Evolutionary conservation across 1,139 yeast species (phyloP).

Genomic region (Protomyces gravidus): DNA sequence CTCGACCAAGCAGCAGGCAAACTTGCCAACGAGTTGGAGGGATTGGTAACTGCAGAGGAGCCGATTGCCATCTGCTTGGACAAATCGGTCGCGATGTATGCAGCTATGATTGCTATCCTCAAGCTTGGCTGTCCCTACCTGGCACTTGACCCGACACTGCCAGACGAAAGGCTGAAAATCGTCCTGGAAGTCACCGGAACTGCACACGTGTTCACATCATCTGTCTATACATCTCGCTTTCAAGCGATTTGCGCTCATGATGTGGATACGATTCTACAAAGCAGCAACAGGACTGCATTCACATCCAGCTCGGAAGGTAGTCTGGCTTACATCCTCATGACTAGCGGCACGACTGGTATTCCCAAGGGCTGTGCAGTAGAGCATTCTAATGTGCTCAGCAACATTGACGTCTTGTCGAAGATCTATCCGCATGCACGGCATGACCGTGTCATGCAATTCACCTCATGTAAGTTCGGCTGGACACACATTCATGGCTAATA

Average conservation of each 20-base stretch:
- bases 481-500: background rate
- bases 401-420: conserved; percentile 31
- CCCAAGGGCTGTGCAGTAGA: conserved; percentile 93
- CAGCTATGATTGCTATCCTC: conserved; percentile 32
- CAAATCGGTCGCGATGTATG: conserved; percentile 33
- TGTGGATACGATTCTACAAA: background rate
- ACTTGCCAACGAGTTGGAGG: conserved; percentile 11
- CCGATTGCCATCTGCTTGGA: conserved; percentile 30
- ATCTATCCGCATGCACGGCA: conserved; percentile 27
- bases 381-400: conserved; percentile 60
- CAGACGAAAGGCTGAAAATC: conserved; percentile 26
- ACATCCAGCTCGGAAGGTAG: conserved; percentile 51
- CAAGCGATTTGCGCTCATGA: background rate
- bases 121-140: conserved; percentile 34
- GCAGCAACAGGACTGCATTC: background rate
- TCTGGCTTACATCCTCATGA: conserved; percentile 87
- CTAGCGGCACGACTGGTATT: conserved; percentile 95
- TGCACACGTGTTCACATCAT: conserved; percentile 3
- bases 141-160: conserved; percentile 33
- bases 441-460: conserved; percentile 34
- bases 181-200: conserved; percentile 12
- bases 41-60: background rate
- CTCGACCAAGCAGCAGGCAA: conserved; percentile 4
- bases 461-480: conserved; percentile 31
- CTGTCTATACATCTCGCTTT: background rate